Conservation (phyloP, 2,329 filamentous ascomycete genomes). For the Dactylonectria macrodidyma region DNA sequence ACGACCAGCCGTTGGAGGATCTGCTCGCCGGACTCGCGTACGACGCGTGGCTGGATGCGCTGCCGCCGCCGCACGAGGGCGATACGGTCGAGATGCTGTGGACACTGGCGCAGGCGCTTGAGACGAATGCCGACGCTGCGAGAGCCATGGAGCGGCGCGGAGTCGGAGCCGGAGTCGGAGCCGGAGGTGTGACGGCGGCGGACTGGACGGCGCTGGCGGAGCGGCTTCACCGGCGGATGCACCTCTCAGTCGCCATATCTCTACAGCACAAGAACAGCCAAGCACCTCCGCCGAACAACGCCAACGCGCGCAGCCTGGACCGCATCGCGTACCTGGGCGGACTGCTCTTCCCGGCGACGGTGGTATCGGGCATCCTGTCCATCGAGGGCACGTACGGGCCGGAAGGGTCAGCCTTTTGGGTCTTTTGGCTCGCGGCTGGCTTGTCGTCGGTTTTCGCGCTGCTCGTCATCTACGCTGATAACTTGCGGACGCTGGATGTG, state of each 20-base stretch:
- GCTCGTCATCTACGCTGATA: conserved; percentile 64
- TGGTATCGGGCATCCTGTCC: conserved; percentile 63
- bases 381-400: conserved; percentile 63
- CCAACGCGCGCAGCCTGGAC: conserved; percentile 59
- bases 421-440: conserved; percentile 63
- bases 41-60: conserved; percentile 45
- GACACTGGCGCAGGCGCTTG: conserved; percentile 42
- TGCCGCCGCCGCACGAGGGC: conserved; percentile 38
- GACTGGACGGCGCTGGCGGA: conserved; percentile 44
- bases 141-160: conserved; percentile 38
- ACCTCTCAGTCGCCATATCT: conserved; percentile 36
- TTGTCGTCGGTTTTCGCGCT: conserved; percentile 57
- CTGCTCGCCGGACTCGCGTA: conserved; percentile 45
- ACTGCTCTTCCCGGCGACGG: conserved; percentile 62
- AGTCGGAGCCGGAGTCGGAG: conserved; percentile 7
- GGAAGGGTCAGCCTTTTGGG: conserved; percentile 59
- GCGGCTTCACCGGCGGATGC: conserved; percentile 42
- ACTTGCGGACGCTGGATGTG: conserved; percentile 61
- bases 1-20: conserved; percentile 33
- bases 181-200: conserved; percentile 29
- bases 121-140: conserved; percentile 45
- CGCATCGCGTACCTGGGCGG: conserved; percentile 66
- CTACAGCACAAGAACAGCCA: conserved; percentile 11
- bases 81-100: conserved; percentile 38
- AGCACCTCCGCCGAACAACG: conserved; percentile 41